Evolutionary conservation across 2,329 filamentous ascomycete species (phyloP).

Genomic region (Nemania sp.): DNA sequence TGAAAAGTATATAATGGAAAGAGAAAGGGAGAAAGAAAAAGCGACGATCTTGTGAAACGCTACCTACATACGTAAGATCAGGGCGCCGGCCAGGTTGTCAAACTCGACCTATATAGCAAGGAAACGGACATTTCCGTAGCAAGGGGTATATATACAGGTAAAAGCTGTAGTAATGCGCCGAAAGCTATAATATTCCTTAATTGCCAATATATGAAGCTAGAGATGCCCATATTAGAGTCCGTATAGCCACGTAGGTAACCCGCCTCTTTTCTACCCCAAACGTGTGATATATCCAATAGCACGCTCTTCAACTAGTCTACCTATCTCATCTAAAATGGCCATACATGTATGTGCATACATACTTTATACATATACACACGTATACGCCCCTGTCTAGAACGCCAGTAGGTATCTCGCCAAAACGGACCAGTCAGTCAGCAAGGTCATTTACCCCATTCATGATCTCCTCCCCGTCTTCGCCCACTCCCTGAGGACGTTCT

Average conservation of each 20-base stretch:
- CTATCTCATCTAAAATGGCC: too few species aligned
- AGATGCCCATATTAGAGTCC: not conserved
- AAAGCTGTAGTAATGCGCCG: not conserved
- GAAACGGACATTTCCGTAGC: too few species aligned
- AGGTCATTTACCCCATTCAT: not conserved
- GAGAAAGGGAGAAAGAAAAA: too few species aligned
- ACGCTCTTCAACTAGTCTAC: too few species aligned
- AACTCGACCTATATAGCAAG: too few species aligned
- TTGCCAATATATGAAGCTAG: not conserved
- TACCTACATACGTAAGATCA: too few species aligned
- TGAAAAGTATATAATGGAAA: conserved; percentile 7
- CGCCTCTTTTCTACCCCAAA: too few species aligned
- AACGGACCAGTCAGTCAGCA: too few species aligned
- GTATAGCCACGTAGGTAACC: not conserved
- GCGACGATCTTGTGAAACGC: too few species aligned
- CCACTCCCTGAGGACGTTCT: conserved; percentile 91
- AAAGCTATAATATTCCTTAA: not conserved
- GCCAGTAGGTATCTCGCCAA: too few species aligned
- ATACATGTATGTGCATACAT: not conserved
- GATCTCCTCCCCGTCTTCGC: conserved; percentile 54
- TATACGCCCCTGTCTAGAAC: not conserved
- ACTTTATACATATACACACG: not conserved
- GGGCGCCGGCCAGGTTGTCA: too few species aligned
- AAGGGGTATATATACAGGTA: not conserved
- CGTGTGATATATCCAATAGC: too few species aligned